Percentiles rank a stretch among this genome's conserved stretches.
phyloP scores from a whole-genome alignment of 1,284 basidiomycete genomes.

The Ganoderma lingzhi region DNA sequence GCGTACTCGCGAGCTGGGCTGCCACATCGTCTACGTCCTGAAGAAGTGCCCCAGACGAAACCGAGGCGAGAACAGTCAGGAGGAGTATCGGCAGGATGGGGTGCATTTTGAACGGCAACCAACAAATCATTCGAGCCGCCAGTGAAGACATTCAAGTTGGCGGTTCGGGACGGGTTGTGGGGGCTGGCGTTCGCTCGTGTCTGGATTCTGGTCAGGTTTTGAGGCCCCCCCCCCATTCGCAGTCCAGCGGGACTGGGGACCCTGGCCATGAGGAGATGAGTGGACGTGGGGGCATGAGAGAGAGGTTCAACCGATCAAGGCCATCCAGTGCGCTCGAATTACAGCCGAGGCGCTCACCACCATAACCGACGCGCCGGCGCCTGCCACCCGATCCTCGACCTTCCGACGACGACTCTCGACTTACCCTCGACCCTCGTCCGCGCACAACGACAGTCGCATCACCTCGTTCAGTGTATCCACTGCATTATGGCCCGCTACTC shows the following conservation, averaged over 20 bases:
- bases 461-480: no score
- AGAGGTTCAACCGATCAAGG: not conserved
- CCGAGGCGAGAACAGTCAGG: not conserved
- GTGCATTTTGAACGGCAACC: constrained; percentile 3
- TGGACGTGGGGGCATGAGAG: not conserved
- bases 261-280: constrained; percentile 2
- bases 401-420: no score
- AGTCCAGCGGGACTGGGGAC: not conserved
- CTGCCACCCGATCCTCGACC: no score
- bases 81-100: constrained; percentile 10
- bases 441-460: no score
- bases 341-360: not conserved
- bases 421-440: not conserved
- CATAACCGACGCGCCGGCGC: no score
- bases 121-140: constrained; percentile 4
- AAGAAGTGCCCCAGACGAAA: constrained; percentile 3
- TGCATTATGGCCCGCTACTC: no score
- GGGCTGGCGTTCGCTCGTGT: not conserved
- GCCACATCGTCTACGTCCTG: constrained; percentile 18
- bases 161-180: constrained; percentile 12
- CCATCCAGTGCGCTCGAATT: not conserved
- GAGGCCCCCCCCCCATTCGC: not conserved
- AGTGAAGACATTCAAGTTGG: constrained; percentile 4
- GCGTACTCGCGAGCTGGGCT: constrained; percentile 10
- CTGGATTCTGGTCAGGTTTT: not conserved